Base-by-base conservation (phyloP, 1,284 basidiomycete species). In the Boletellus sp. region DNA sequence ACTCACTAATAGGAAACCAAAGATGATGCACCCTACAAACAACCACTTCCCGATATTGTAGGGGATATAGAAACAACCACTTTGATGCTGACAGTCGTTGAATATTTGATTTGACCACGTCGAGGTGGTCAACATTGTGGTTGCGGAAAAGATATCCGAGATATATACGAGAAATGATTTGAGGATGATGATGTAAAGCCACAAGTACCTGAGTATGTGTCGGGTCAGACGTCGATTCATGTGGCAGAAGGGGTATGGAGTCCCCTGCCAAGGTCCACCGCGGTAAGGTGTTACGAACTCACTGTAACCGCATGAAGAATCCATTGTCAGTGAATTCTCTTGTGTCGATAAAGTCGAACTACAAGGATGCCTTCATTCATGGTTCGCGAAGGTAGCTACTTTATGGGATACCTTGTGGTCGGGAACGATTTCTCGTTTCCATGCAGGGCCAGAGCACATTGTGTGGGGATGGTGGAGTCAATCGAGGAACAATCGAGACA, bases 311-410 rank as follows among this genome's bases (percentile, higher is more conserved):
- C 73, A 92, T 94, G 53, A 82, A 73, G 66, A 85, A 89, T 54
- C 88, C 82, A 70, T 87, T 88, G 69, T 92, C 86, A 52, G 84
- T 86, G 70, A 95, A 99, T 64, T 98, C 94, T 48, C 83, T 79
- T 22, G 87, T 87, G 67, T 97, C 92, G 66, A 99, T 82, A 66
- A 97, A 98, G 76, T 99, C 95, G 65, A 97, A 98, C 94, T 97
- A 56, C 21, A 39, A 35, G 48, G 38, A 45, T 32, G 36, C 20
- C 34, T 48, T 51, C 39, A 41, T 13, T 44, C 9, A 17, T 23
- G 21, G 33, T 23, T n/a, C 13, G 11, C 20, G 30, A 33, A 16
- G 32, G 38, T 27, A 21, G 43, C 29, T 19, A 17, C 14, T 34
- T 30, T 35, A 40, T 48, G 36, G 50, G 74, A 41, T 53, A 93